Conservation (phyloP, 768 basidiomycete genomes). For the Naematelia encephala region DNA sequence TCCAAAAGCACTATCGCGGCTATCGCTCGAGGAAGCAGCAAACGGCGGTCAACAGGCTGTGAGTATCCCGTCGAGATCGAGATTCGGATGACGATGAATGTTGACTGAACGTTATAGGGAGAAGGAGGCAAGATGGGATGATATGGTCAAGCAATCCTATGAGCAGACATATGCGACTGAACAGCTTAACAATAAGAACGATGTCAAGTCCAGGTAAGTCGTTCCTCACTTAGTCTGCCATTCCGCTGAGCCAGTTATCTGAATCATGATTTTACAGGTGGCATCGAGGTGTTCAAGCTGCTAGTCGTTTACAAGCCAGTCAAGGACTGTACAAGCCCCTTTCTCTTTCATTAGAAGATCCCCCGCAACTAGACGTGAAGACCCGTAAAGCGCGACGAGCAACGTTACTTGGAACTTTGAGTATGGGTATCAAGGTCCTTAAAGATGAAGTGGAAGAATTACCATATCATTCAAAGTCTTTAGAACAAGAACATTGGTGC, state of each 20-base stretch:
- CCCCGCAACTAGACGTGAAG: too few relatives aligned
- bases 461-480: conserved; percentile 31
- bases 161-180: conserved; percentile 20
- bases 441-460: conserved; percentile 32
- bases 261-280: conserved; percentile 18
- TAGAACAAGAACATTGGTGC: conserved; percentile 47
- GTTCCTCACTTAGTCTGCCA: background rate
- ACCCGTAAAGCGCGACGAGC: conserved; percentile 17
- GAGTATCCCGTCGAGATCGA: too few relatives aligned
- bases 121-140: conserved; percentile 36
- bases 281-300: conserved; percentile 30
- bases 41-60: background rate
- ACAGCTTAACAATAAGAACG: conserved; percentile 40
- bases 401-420: conserved; percentile 34
- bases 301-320: conserved; percentile 26
- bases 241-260: background rate
- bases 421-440: conserved; percentile 18
- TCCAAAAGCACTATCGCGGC: too few relatives aligned
- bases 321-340: conserved; percentile 23
- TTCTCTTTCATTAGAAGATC: background rate
- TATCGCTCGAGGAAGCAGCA: background rate
- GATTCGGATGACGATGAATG: background rate
- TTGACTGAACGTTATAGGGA: conserved; percentile 9
- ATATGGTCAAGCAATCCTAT: conserved; percentile 26
- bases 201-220: conserved; percentile 33